Evolutionary conservation across 1,139 yeast species (phyloP).

Genomic region (Pichiaceae sp.): DNA sequence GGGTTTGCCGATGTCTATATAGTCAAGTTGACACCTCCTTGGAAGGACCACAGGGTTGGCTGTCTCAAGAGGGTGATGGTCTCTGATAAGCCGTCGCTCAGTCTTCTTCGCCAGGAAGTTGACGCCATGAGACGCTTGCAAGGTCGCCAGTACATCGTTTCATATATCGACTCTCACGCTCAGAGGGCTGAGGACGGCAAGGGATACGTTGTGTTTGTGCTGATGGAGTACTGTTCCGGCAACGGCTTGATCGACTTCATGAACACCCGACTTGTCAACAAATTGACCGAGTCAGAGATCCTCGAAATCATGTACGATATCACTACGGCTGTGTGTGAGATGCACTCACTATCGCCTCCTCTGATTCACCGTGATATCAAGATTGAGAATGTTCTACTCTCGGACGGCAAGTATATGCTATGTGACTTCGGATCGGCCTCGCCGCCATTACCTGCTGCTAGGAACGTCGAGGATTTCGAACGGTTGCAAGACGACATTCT

Average conservation of each 20-base stretch:
- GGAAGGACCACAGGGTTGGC: constrained; percentile 33
- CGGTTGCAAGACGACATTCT: constrained; percentile 73
- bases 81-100: constrained; percentile 62
- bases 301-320: constrained; percentile 76
- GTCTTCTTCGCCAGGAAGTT: constrained; percentile 66
- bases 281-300: constrained; percentile 76
- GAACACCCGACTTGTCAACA: constrained; percentile 82
- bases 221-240: constrained; percentile 87
- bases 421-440: constrained; percentile 96
- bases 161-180: constrained; percentile 92
- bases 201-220: constrained; percentile 73
- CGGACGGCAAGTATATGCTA: constrained; percentile 67
- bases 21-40: constrained; percentile 36
- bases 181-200: constrained; percentile 44
- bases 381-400: constrained; percentile 87
- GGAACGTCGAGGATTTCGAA: constrained; percentile 56
- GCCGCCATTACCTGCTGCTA: constrained; percentile 56
- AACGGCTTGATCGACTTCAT: constrained; percentile 88
- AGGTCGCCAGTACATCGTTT: constrained; percentile 73
- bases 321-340: constrained; percentile 74
- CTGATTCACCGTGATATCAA: constrained; percentile 89
- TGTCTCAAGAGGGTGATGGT: constrained; percentile 72
- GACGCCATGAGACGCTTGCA: constrained; percentile 76
- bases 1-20: constrained; percentile 56
- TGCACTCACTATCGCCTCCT: constrained; percentile 59